Conservation (phyloP, 352 stramenopile species). For the Pythium brachiatum region DNA sequence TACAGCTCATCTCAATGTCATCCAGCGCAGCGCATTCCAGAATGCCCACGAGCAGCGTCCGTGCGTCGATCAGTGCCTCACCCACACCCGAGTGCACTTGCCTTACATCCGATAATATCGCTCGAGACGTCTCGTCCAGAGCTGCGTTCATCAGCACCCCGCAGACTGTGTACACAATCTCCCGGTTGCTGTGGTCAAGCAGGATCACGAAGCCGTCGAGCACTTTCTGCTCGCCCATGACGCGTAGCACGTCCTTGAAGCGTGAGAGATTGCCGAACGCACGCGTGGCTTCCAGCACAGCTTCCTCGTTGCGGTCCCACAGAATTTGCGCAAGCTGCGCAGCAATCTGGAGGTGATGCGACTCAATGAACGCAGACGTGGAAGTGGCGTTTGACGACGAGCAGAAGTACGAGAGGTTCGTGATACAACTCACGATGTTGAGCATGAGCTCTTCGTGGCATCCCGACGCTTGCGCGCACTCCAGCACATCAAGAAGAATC, state of each 20-base stretch:
- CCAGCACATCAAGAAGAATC: conserved; percentile 44
- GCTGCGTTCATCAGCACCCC: conserved; percentile 86
- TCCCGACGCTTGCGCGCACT: conserved; percentile 24
- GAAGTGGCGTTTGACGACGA: conserved; percentile 7
- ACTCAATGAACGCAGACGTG: conserved; percentile 38
- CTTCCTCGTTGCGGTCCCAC: conserved; percentile 74
- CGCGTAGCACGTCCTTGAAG: conserved; percentile 59
- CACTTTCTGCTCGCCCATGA: conserved; percentile 55
- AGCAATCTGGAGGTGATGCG: conserved; percentile 40
- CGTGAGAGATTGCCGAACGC: conserved; percentile 86
- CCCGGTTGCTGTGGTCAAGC: conserved; percentile 69
- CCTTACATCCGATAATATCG: conserved; percentile 31
- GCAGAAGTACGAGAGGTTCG: conserved; percentile 85
- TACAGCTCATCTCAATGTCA: conserved; percentile 69
- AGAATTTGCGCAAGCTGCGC: conserved; percentile 48
- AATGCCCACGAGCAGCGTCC: conserved; percentile 41
- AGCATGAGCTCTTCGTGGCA: conserved; percentile 84
- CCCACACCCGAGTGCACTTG: conserved; percentile 13
- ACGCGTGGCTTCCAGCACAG: conserved; percentile 74
- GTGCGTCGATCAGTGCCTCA: conserved; percentile 34
- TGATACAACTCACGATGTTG: conserved; percentile 86
- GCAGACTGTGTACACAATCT: conserved; percentile 78
- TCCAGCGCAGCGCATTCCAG: conserved; percentile 56
- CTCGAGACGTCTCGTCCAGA: conserved; percentile 41
- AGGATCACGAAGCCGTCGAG: conserved; percentile 72